Evolutionary conservation across 106 monocot species (phyloP).

Genomic region (Dendrobium chrysotoxum): DNA sequence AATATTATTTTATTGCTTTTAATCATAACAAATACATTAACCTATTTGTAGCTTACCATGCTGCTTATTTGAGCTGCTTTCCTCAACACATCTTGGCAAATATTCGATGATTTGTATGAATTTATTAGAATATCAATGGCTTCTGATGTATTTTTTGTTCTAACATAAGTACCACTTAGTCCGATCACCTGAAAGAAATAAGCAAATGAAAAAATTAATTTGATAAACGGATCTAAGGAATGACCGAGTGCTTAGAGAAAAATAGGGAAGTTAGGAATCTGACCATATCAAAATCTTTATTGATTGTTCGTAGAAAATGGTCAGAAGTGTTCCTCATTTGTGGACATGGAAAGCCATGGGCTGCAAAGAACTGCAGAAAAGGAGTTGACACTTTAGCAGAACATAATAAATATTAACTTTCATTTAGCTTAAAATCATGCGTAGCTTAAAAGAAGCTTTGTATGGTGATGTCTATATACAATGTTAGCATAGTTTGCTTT

Average conservation of each 20-base stretch:
- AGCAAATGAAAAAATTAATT: background rate
- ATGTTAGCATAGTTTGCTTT: no score
- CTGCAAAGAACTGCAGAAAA: constrained; percentile 29
- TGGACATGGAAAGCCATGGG: constrained; percentile 39
- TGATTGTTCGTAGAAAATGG: constrained; percentile 43
- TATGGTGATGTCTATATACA: no score
- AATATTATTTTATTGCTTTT: background rate
- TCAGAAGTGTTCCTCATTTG: constrained; percentile 37
- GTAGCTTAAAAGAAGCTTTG: no score
- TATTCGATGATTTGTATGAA: constrained; percentile 12
- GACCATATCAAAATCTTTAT: constrained; percentile 47
- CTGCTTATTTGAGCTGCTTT: constrained; percentile 11
- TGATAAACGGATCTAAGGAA: background rate
- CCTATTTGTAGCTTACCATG: constrained; percentile 2
- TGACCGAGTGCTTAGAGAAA: background rate
- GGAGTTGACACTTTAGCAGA: background rate
- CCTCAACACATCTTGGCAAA: background rate
- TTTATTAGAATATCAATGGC: constrained; percentile 17
- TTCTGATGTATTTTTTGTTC: constrained; percentile 2
- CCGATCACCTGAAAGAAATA: background rate
- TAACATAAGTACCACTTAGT: background rate
- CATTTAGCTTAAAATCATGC: no score
- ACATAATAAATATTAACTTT: background rate
- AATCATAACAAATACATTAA: background rate
- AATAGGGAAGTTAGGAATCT: background rate